These are phyloP conservation scores for Conoideocrella luteorostrata DNA, from an alignment of 2,329 filamentous ascomycete genomes.

Conservation along the genomic window DNA sequence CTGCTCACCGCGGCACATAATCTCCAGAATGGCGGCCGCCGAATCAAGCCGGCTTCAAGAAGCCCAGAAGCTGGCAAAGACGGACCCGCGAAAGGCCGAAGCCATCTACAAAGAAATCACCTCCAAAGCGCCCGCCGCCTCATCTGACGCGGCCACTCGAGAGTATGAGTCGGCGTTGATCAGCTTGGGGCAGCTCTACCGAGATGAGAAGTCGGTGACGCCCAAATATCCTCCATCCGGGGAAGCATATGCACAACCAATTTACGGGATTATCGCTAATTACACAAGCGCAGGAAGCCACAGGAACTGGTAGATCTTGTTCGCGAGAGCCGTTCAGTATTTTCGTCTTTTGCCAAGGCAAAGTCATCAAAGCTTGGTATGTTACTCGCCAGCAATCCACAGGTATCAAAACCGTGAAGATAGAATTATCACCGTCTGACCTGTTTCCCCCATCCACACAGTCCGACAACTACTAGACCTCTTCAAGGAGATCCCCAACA, in stretches of 20 bases:
- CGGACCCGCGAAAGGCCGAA: slow-evolving; percentile 78
- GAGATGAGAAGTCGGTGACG: slow-evolving; percentile 68
- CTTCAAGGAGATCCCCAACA: slow-evolving; percentile 89
- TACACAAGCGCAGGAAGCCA: slow-evolving; percentile 50
- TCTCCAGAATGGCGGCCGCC: slow-evolving; percentile 46
- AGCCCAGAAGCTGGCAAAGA: slow-evolving; percentile 77
- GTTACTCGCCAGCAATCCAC: slow-evolving; percentile 21
- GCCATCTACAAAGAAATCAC: slow-evolving; percentile 85
- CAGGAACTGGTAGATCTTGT: slow-evolving; percentile 85
- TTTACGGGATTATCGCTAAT: slow-evolving; percentile 4
- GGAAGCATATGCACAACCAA: not conserved
- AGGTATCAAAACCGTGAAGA: not conserved
- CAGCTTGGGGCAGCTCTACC: slow-evolving; percentile 85
- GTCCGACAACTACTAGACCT: slow-evolving; percentile 96
- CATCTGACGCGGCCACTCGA: slow-evolving; percentile 74
- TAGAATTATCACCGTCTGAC: not conserved
- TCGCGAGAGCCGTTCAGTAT: slow-evolving; percentile 79
- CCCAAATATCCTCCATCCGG: not conserved
- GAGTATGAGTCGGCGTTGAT: slow-evolving; percentile 89
- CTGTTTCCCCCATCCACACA: slow-evolving; percentile 36
- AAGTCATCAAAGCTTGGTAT: slow-evolving; percentile 97
- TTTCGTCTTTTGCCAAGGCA: slow-evolving; percentile 96
- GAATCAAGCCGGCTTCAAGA: slow-evolving; percentile 69
- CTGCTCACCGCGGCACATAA: not conserved
- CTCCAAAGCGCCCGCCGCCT: slow-evolving; percentile 74